phyloP scores from a whole-genome alignment of 1,284 basidiomycete genomes.

The Laetiporus sulphureus region DNA sequence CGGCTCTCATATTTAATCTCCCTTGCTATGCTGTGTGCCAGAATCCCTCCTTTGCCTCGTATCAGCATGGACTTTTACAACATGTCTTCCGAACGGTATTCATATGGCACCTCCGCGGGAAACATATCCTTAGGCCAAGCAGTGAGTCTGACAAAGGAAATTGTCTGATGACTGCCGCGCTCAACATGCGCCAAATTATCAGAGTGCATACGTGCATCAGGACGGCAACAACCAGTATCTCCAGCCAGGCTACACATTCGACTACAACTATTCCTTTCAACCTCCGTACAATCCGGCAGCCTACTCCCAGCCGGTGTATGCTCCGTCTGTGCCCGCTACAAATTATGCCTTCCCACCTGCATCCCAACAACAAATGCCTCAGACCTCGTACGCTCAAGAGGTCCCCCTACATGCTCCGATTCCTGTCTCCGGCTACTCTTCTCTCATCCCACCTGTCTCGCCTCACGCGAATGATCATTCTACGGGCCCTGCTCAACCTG shows the following conservation, averaged over 20 bases:
- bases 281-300: not conserved
- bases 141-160: too few species aligned
- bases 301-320: slow-evolving; percentile 11
- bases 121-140: too few species aligned
- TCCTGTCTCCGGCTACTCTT: slow-evolving; percentile 21
- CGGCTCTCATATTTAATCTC: too few species aligned
- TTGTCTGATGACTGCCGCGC: too few species aligned
- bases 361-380: not conserved
- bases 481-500: not conserved
- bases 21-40: too few species aligned
- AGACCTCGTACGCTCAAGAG: not conserved
- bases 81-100: slow-evolving; percentile 8
- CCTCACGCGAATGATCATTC: not conserved
- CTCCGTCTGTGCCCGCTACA: not conserved
- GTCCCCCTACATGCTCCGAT: slow-evolving; percentile 22
- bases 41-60: not conserved
- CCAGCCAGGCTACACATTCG: slow-evolving; percentile 5
- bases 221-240: too few species aligned
- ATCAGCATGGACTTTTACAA: slow-evolving; percentile 14
- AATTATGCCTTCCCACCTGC: slow-evolving; percentile 1
- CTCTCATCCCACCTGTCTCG: slow-evolving; percentile 13
- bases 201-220: too few species aligned
- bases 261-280: slow-evolving; percentile 1
- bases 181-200: too few species aligned
- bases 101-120: not conserved